These are phyloP conservation scores for Yarrowia galli DNA, from an alignment of 1,139 yeast species.

Conservation along the genomic window DNA sequence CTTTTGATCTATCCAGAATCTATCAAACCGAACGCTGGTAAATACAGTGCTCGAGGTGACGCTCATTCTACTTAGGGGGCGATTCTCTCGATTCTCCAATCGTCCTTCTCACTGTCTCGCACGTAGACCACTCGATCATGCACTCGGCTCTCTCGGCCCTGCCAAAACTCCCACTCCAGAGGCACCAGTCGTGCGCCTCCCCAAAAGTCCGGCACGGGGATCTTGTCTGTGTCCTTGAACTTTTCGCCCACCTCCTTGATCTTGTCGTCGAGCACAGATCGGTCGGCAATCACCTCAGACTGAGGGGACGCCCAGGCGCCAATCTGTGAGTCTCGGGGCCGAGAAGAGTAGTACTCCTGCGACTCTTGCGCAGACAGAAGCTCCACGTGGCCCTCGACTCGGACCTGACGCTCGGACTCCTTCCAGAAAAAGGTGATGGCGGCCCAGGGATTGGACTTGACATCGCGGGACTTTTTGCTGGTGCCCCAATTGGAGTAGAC, in stretches of 20 bases:
- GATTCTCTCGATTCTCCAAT: slow-evolving; percentile 72
- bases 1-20: background rate
- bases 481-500: slow-evolving; percentile 91
- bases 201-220: slow-evolving; percentile 95
- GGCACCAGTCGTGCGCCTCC: slow-evolving; percentile 93
- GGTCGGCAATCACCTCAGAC: slow-evolving; percentile 59
- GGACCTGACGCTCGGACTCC: slow-evolving; percentile 84
- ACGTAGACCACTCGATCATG: slow-evolving; percentile 88
- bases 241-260: slow-evolving; percentile 54
- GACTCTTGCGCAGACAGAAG: slow-evolving; percentile 75
- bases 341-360: slow-evolving; percentile 76
- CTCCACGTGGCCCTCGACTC: slow-evolving; percentile 88
- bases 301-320: slow-evolving; percentile 99
- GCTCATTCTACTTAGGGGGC: slow-evolving; percentile 65
- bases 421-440: slow-evolving; percentile 95
- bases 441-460: slow-evolving; percentile 75
- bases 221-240: slow-evolving; percentile 62
- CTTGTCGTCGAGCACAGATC: slow-evolving; percentile 25
- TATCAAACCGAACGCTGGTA: no score
- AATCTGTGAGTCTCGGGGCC: slow-evolving; percentile 91
- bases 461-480: slow-evolving; percentile 79
- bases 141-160: slow-evolving; percentile 86
- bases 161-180: slow-evolving; percentile 94
- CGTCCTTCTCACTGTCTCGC: slow-evolving; percentile 57
- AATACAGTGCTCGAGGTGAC: no score